phyloP scores from a whole-genome alignment of 768 basidiomycete species.

The Boletus vinaceobasis region DNA sequence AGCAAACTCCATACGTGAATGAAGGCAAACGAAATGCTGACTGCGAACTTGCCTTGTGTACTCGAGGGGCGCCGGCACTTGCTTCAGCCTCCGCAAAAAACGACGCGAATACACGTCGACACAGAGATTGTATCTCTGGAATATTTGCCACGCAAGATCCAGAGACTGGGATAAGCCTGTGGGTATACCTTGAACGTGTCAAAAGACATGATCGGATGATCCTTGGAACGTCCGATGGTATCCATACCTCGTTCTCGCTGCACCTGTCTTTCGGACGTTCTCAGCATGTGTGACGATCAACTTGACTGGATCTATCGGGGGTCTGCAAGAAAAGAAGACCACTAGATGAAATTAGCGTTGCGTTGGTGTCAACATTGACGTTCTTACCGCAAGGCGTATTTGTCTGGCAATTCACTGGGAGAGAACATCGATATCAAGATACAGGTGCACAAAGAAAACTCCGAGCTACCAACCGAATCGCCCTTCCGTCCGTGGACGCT shows the following conservation, averaged over 20 bases:
- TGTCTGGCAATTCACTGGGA: slow-evolving; percentile 68
- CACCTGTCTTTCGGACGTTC: slow-evolving; percentile 58
- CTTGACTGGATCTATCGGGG: slow-evolving; percentile 73
- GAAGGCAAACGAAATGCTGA: background rate
- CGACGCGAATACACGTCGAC: slow-evolving; percentile 47
- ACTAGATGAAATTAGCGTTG: slow-evolving; percentile 40
- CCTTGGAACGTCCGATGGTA: background rate
- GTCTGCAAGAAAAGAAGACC: slow-evolving; percentile 75
- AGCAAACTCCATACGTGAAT: background rate
- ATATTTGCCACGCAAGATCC: slow-evolving; percentile 65
- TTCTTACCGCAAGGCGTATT: slow-evolving; percentile 71
- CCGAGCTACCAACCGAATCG: slow-evolving; percentile 54
- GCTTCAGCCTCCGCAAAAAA: slow-evolving; percentile 49
- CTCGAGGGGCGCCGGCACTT: slow-evolving; percentile 20
- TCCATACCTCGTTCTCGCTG: slow-evolving; percentile 60
- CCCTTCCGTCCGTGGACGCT: slow-evolving; percentile 57
- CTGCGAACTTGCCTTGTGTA: slow-evolving; percentile 40
- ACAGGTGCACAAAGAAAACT: background rate
- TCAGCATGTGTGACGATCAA: slow-evolving; percentile 63
- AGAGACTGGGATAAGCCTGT: slow-evolving; percentile 70
- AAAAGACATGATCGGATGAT: background rate
- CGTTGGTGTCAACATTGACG: background rate
- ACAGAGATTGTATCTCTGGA: slow-evolving; percentile 64
- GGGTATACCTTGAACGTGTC: slow-evolving; percentile 49
- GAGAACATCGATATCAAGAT: slow-evolving; percentile 5